Percentiles rank a stretch among this genome's conserved stretches.
phyloP scores from a whole-genome alignment of 2,329 filamentous ascomycete species.

The Aspergillus cejpii region DNA sequence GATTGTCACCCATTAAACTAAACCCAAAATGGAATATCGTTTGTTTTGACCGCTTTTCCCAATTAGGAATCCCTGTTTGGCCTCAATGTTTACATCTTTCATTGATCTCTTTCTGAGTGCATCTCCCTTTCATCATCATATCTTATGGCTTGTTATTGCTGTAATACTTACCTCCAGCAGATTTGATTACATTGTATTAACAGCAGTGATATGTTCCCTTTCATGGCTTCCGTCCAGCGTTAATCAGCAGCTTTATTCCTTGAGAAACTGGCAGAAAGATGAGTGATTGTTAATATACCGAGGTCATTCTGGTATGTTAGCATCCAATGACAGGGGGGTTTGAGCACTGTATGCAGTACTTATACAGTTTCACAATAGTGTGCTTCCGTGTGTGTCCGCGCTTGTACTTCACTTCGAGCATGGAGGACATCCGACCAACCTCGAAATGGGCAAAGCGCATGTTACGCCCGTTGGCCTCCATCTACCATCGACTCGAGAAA shows the following conservation, averaged over 20 bases:
- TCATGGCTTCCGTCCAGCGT: neutral
- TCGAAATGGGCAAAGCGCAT: conserved; percentile 42
- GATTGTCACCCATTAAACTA: neutral
- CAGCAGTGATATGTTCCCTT: neutral
- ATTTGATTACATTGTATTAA: conserved; percentile 6
- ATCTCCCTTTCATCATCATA: neutral
- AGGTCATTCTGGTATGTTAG: neutral
- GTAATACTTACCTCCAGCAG: neutral
- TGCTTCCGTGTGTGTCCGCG: neutral
- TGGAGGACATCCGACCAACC: conserved; percentile 36
- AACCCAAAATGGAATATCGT: neutral
- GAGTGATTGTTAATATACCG: neutral
- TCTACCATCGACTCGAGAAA: conserved; percentile 38
- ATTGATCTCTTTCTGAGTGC: neutral
- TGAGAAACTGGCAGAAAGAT: neutral
- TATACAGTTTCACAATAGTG: neutral
- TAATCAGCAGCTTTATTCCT: neutral
- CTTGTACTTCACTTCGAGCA: conserved; percentile 9
- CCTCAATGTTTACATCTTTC: conserved; percentile 26
- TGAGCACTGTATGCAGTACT: neutral
- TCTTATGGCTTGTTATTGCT: conserved; percentile 5
- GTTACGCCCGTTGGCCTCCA: conserved; percentile 38
- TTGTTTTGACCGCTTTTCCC: conserved; percentile 16
- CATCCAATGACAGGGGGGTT: neutral
- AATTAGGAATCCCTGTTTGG: conserved; percentile 14